A percentile compares a stretch with the other conserved stretches of the same genome.
Evolutionary conservation across 1,139 yeast species (phyloP).

Genomic region (Pichia sp.): DNA sequence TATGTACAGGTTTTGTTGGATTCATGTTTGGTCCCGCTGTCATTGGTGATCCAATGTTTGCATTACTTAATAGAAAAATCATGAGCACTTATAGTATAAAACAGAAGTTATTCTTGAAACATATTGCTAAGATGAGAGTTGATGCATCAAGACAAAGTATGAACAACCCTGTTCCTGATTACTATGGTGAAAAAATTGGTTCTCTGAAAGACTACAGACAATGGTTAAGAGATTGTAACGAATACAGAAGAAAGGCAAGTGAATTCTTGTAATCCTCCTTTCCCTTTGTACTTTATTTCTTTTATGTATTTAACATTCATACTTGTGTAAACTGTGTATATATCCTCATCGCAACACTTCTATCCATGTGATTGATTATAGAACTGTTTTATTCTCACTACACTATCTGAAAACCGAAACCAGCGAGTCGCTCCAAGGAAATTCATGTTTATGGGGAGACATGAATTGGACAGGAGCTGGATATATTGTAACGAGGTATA

Average conservation of each 20-base stretch:
- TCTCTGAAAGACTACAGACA: slow-evolving; percentile 82
- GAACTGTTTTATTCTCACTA: no score
- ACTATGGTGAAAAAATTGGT: slow-evolving; percentile 92
- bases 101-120: slow-evolving; percentile 69
- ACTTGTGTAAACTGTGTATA: no score
- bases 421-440: no score
- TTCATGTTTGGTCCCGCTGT: slow-evolving; percentile 72
- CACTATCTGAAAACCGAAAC: no score
- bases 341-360: no score
- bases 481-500: no score
- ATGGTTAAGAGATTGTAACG: slow-evolving; percentile 94
- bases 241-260: slow-evolving; percentile 78
- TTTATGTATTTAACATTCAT: no score
- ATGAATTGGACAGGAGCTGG: no score
- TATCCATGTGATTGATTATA: no score
- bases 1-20: slow-evolving; percentile 71
- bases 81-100: slow-evolving; percentile 47
- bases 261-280: slow-evolving; percentile 48
- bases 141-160: slow-evolving; percentile 92
- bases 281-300: neutral
- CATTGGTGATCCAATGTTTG: slow-evolving; percentile 67
- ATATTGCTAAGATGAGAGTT: slow-evolving; percentile 71
- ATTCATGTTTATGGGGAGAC: no score
- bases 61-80: slow-evolving; percentile 43
- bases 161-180: slow-evolving; percentile 95